A percentile compares a stretch with the other conserved stretches of the same genome.
These are phyloP conservation scores for Kodamaea alishanica DNA, from an alignment of 1,139 yeast genomes.

Conservation along the genomic window DNA sequence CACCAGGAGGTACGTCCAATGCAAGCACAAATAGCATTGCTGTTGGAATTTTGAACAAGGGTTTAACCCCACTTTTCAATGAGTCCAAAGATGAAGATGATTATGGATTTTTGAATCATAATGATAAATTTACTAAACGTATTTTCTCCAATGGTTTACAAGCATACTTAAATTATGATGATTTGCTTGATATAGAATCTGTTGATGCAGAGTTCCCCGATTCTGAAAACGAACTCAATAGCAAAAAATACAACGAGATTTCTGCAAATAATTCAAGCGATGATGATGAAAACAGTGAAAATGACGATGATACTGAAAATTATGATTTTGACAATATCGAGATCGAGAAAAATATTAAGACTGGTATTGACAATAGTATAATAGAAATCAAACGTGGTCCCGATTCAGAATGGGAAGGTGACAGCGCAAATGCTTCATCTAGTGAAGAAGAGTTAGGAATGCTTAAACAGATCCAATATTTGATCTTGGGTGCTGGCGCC, in stretches of 20 bases:
- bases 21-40: constrained; percentile 1
- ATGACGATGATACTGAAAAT: constrained; percentile 10
- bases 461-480: constrained; percentile 33
- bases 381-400: constrained; percentile 1
- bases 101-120: constrained; percentile 35
- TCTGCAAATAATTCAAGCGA: constrained; percentile 9
- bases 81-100: constrained; percentile 27
- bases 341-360: too few species aligned
- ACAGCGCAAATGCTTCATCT: constrained; percentile 9
- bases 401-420: constrained; percentile 11
- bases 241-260: constrained; percentile 30
- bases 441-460: constrained; percentile 26
- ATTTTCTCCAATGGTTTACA: constrained; percentile 31
- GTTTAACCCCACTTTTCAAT: constrained; percentile 17
- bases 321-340: background rate
- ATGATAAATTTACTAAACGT: constrained; percentile 27
- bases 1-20: background rate
- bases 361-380: too few species aligned
- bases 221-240: constrained; percentile 11
- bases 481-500: constrained; percentile 28
- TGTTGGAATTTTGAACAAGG: constrained; percentile 20
- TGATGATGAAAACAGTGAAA: constrained; percentile 14
- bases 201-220: constrained; percentile 12
- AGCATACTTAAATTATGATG: constrained; percentile 21
- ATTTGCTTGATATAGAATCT: constrained; percentile 19